These are phyloP conservation scores for Mucor irregularis DNA, from an alignment of 371 early-diverging fungal species.

Conservation along the genomic window DNA sequence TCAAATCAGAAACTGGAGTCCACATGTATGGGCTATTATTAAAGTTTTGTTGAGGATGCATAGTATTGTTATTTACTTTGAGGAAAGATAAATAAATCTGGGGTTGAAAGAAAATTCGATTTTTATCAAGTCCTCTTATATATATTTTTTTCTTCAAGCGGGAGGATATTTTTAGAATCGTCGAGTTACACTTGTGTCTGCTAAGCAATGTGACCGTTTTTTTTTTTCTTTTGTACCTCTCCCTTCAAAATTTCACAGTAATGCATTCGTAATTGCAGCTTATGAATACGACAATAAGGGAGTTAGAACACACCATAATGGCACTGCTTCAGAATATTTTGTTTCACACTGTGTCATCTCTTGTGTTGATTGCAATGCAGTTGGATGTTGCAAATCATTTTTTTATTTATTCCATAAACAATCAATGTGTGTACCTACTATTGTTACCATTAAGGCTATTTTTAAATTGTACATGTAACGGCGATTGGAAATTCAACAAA, in stretches of 20 bases:
- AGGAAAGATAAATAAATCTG: neutral
- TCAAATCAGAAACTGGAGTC: neutral
- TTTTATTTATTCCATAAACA: too few relatives aligned
- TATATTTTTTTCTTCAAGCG: neutral
- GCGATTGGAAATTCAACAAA: too few relatives aligned
- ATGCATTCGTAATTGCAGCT: too few relatives aligned
- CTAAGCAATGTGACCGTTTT: conserved; percentile 18
- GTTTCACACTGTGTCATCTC: too few relatives aligned
- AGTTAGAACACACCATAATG: too few relatives aligned
- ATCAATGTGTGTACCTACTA: too few relatives aligned
- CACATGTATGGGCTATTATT: neutral
- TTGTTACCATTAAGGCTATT: too few relatives aligned
- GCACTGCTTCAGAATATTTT: too few relatives aligned
- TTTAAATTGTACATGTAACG: too few relatives aligned
- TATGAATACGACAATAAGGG: too few relatives aligned
- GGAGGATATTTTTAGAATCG: conserved; percentile 12
- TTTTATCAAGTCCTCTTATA: neutral
- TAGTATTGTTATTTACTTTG: neutral
- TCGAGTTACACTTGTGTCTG: conserved; percentile 14
- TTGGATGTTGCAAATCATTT: too few relatives aligned
- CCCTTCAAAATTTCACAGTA: neutral
- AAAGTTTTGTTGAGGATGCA: neutral
- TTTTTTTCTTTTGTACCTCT: neutral
- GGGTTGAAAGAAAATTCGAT: neutral
- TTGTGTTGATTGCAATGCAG: too few relatives aligned